These are phyloP conservation scores for Leucaena leucocephala DNA, from an alignment of 306 rosid genomes.

Conservation along the genomic window DNA sequence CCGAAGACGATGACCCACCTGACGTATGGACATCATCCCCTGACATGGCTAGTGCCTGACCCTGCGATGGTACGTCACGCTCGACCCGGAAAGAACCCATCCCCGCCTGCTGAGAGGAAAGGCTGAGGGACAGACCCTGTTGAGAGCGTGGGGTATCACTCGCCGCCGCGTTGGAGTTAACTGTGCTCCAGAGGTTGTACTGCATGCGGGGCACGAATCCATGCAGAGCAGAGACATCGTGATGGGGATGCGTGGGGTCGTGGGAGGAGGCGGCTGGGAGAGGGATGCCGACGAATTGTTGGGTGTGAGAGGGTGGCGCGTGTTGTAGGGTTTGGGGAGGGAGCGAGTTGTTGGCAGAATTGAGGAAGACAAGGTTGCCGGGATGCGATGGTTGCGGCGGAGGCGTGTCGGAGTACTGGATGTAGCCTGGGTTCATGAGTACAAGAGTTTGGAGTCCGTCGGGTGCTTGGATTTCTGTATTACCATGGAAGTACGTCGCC, in stretches of 20 bases:
- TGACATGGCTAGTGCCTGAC: constrained; percentile 46
- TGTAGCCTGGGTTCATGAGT: constrained; percentile 88
- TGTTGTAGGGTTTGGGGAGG: constrained; percentile 45
- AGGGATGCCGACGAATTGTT: constrained; percentile 81
- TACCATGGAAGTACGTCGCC: constrained; percentile 97
- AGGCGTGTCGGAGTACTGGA: constrained; percentile 76
- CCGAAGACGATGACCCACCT: constrained; percentile 70
- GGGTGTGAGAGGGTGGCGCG: constrained; percentile 76
- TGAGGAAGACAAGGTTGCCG: constrained; percentile 58
- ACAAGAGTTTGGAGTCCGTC: constrained; percentile 91
- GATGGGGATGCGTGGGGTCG: constrained; percentile 51
- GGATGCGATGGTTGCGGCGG: constrained; percentile 48
- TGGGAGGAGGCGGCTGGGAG: constrained; percentile 45
- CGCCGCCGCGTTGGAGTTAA: constrained; percentile 65
- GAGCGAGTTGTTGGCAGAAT: constrained; percentile 51
- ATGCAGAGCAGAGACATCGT: constrained; percentile 78
- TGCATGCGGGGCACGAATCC: constrained; percentile 78
- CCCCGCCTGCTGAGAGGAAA: constrained; percentile 74
- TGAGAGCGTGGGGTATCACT: constrained; percentile 82
- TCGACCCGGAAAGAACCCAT: constrained; percentile 60
- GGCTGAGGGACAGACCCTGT: constrained; percentile 72
- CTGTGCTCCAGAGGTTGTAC: constrained; percentile 72
- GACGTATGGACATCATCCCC: constrained; percentile 59
- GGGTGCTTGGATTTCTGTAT: constrained; percentile 79
- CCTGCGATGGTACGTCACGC: constrained; percentile 48